Evolutionary conservation across 2,329 filamentous ascomycete species (phyloP), one percentile per base, ranked within the genome.

Genomic region (Xylaria sp.): DNA sequence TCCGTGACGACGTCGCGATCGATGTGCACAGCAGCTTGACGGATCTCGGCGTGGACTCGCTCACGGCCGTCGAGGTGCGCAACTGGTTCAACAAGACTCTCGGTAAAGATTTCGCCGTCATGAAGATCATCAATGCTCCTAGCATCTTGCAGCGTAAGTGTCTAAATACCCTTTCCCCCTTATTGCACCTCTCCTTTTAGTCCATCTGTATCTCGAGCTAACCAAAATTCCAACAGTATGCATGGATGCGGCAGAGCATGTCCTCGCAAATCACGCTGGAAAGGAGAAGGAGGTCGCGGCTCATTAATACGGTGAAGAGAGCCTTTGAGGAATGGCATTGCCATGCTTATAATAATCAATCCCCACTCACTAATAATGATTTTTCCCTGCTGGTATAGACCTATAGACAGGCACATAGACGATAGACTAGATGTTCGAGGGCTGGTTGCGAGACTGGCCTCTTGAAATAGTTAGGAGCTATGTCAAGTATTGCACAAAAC

Each of bases 41-140:
- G 1, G 81, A 83, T 39, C 71, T 84, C 1, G 83, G 82, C 2
- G 75, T 82, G 4, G 82, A 84, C 72, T 82, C 82, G 8, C 76
- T 84, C 2, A 77, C 79, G 0, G 82, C 82, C 0, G 80, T 83
- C 2, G 82, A 83, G 66, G 70, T 83, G 31, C 74, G 81, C 0
- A 77, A 74, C 33, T 83, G 81, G 82, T 76, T 80, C 60, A 78
- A 74, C 39, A 76, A 78, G 66, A 72, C 71, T 4, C 71, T 83
- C 5, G 77, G 77, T 1, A 71, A 74, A 9, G 74, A 79, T 25
- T 63, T 81, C 2, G 74, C 78, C 0, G 76, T 80, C 2, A 73
- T 81, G 25, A 79, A 78, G 65, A 75, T 81, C 10, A 66, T 80
- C 18, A 71, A 76, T 7, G 68, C 70, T 9, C 67, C 60, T 1